These are phyloP conservation scores for Malassezia japonica DNA, from an alignment of 1,284 basidiomycete species.

Conservation along the genomic window DNA sequence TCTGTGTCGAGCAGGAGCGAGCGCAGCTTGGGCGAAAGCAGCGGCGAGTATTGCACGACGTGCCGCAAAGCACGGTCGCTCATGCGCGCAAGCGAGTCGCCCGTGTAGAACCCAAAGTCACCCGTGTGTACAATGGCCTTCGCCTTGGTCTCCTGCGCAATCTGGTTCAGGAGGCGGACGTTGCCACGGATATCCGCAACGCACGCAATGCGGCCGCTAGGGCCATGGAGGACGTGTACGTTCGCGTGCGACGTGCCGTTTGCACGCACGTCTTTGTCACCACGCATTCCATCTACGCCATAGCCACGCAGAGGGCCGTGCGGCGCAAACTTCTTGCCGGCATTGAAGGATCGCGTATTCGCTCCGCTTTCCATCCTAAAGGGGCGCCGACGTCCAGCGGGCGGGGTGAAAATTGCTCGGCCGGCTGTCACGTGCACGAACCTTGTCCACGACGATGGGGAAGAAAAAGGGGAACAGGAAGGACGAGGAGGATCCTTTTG, in stretches of 20 bases:
- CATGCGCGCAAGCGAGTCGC: constrained; percentile 72
- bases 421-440: constrained; percentile 14
- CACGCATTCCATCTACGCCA: neutral
- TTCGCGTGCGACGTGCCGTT: neutral
- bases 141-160: constrained; percentile 82
- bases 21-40: constrained; percentile 72
- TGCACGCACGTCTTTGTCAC: too few relatives aligned
- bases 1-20: constrained; percentile 60
- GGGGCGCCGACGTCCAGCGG: neutral
- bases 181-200: constrained; percentile 75
- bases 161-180: constrained; percentile 75
- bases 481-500: constrained; percentile 40
- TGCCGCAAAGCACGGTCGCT: constrained; percentile 88
- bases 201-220: constrained; percentile 72
- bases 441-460: constrained; percentile 23
- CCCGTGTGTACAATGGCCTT: constrained; percentile 80
- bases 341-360: constrained; percentile 5
- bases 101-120: constrained; percentile 96
- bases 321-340: constrained; percentile 2
- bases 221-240: constrained; percentile 38
- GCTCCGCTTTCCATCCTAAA: constrained; percentile 10
- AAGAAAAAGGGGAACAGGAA: constrained; percentile 40
- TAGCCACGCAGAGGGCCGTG: neutral
- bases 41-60: constrained; percentile 92
- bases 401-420: constrained; percentile 12